Evolutionary conservation across 768 basidiomycete species (phyloP).

Genomic region (Dendrothele bispora): DNA sequence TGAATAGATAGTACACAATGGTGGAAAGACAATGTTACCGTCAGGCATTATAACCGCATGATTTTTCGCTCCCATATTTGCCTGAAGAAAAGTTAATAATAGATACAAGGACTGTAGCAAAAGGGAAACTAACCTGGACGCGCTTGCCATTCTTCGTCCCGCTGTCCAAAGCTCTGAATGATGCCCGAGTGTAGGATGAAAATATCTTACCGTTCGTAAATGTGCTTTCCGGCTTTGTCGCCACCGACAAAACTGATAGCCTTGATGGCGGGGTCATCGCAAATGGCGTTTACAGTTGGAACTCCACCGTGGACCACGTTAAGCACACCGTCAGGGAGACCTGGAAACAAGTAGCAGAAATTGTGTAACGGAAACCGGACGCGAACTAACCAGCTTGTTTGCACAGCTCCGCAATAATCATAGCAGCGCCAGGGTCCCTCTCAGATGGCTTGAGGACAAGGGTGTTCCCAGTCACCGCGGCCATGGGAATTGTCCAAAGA

Average conservation of each 20-base stretch:
- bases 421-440: constrained; percentile 93
- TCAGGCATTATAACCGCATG: constrained; percentile 93
- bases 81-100: constrained; percentile 23
- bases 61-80: constrained; percentile 92
- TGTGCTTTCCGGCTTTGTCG: constrained; percentile 90
- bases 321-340: constrained; percentile 83
- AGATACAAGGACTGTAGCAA: not conserved
- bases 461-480: constrained; percentile 88
- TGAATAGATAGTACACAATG: constrained; percentile 6
- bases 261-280: constrained; percentile 87
- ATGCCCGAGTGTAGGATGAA: not conserved
- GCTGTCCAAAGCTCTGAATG: constrained; percentile 34
- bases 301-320: constrained; percentile 91
- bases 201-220: constrained; percentile 81
- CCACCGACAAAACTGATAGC: constrained; percentile 98
- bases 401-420: constrained; percentile 96
- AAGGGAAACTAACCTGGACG: constrained; percentile 55
- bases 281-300: constrained; percentile 90
- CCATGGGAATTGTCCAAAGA: constrained; percentile 92
- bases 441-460: constrained; percentile 95
- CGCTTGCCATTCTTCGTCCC: constrained; percentile 87
- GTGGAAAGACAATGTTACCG: constrained; percentile 45
- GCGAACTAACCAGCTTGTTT: constrained; percentile 66
- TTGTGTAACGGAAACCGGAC: not conserved
- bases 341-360: constrained; percentile 28